Evolutionary conservation across 2,329 filamentous ascomycete species (phyloP), one percentile per base, ranked within the genome.

Genomic region (Dothistroma septosporum): DNA sequence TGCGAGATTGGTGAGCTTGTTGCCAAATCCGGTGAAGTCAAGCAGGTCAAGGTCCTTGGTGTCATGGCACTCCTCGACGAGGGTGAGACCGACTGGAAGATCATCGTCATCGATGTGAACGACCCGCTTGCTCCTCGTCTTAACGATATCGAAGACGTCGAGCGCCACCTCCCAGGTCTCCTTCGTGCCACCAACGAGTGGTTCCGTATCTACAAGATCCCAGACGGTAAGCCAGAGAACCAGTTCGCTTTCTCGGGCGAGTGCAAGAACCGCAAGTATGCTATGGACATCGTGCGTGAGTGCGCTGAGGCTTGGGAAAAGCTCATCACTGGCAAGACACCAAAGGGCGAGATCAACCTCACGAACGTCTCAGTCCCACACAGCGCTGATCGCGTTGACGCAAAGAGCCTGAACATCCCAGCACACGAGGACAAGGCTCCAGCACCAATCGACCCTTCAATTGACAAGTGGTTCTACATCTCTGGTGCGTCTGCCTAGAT

Each of bases 131-230:
- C 94, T 60, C 80, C 90, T 75, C 96, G 96, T 87, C 89, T 99
- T 76, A 93, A 99, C 82, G 93, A 97, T 78, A 88, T 97, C 66
- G 94, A 97, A 86, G 94, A 99, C 76, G 94, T 99, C 71, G 94
- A 99, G 86, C 89, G 93, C 76, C 94, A 97, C 83, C 88, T 99
- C 61, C 94, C 94, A 63, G 94, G 94, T 72, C 91, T 99, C 62
- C 86, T 99, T 77, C 90, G 94, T 70, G 94, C 94, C 76, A 97
- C 93, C 76, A 99, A 99, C 77, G 94, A 99, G 85, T 99, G 94
- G 94, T 99, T 99, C 92, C 92, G 94, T 79, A 99, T 99, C 87
- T 99, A 99, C 89, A 99, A 99, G 86, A 99, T 99, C 81, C 94
- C 94, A 76, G 94, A 99, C 77, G 94, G 94, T 85, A 99, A 99